phyloP scores from a whole-genome alignment of 345 rosid genomes.

The Boechera divaricarpa region DNA sequence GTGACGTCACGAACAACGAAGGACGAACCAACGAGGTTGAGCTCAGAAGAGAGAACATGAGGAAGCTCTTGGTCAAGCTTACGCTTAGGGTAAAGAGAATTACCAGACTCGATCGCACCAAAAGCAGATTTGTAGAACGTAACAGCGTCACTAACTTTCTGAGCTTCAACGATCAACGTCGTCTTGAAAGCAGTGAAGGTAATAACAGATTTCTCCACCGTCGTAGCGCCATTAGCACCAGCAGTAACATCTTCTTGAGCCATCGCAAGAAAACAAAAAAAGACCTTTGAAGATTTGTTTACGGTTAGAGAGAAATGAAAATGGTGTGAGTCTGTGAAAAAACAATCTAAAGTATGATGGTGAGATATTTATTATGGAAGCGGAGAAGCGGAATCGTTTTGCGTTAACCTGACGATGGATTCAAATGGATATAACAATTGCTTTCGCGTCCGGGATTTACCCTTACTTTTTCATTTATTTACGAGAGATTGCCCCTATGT shows the following conservation, averaged over 20 bases:
- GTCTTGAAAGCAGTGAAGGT: constrained; percentile 66
- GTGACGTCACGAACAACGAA: constrained; percentile 62
- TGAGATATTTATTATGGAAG: constrained; percentile 54
- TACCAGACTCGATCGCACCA: constrained; percentile 70
- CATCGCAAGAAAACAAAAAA: constrained; percentile 45
- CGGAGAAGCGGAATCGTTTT: constrained; percentile 67
- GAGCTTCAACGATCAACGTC: constrained; percentile 75
- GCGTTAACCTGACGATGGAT: constrained; percentile 36
- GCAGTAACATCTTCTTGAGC: constrained; percentile 54
- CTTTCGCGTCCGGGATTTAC: constrained; percentile 18
- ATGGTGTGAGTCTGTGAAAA: neutral
- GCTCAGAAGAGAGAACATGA: constrained; percentile 73
- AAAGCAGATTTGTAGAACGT: constrained; percentile 84
- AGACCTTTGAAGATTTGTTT: neutral
- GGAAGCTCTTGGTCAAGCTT: constrained; percentile 94
- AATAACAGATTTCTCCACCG: constrained; percentile 50
- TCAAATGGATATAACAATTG: constrained; percentile 39
- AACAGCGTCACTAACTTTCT: constrained; percentile 79
- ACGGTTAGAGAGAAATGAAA: constrained; percentile 25
- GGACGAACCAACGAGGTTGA: constrained; percentile 65
- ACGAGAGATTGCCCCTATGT: constrained; percentile 44
- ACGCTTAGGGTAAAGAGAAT: constrained; percentile 76
- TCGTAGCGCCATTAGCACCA: constrained; percentile 51
- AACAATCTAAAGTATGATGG: neutral
- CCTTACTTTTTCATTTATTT: constrained; percentile 39